A percentile compares a stretch with the other conserved stretches of the same genome.
These are phyloP conservation scores for Ramichloridium luteum DNA, from an alignment of 2,329 filamentous ascomycete genomes.

Conservation along the genomic window DNA sequence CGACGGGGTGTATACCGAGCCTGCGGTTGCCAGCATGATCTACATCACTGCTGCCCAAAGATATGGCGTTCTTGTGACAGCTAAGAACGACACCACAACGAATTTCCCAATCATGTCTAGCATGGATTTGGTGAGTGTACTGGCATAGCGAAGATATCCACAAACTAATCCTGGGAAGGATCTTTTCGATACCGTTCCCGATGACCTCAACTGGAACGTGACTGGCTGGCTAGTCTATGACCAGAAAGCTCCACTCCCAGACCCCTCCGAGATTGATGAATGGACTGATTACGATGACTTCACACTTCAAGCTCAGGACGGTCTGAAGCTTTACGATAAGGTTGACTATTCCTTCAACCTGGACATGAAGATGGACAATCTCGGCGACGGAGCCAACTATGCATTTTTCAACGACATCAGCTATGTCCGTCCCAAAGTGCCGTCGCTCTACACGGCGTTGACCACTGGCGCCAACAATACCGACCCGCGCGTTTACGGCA, in stretches of 20 bases:
- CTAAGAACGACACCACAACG: constrained; percentile 42
- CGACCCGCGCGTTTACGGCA: constrained; percentile 35
- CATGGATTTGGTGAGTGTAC: constrained; percentile 32
- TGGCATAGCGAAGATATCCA: too few relatives aligned
- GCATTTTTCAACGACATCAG: constrained; percentile 59
- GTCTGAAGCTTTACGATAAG: constrained; percentile 45
- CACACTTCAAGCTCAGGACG: constrained; percentile 56
- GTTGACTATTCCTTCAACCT: constrained; percentile 54
- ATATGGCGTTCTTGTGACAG: constrained; percentile 53
- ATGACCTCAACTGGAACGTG: constrained; percentile 52
- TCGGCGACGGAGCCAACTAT: constrained; percentile 55
- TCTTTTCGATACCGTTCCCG: constrained; percentile 55
- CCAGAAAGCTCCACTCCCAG: constrained; percentile 31
- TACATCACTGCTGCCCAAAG: constrained; percentile 59
- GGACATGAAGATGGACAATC: constrained; percentile 48
- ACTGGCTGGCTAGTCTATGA: constrained; percentile 47
- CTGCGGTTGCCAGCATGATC: constrained; percentile 46
- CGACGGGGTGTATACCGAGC: constrained; percentile 55
- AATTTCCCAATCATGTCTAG: constrained; percentile 49
- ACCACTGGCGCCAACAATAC: constrained; percentile 42
- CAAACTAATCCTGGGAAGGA: too few relatives aligned
- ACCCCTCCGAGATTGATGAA: constrained; percentile 45
- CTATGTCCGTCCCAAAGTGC: constrained; percentile 63
- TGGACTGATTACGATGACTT: constrained; percentile 62
- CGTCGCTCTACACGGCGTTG: constrained; percentile 65